Base-by-base conservation (phyloP, 2,329 filamentous ascomycete species). In the Fusarium papillatum region DNA sequence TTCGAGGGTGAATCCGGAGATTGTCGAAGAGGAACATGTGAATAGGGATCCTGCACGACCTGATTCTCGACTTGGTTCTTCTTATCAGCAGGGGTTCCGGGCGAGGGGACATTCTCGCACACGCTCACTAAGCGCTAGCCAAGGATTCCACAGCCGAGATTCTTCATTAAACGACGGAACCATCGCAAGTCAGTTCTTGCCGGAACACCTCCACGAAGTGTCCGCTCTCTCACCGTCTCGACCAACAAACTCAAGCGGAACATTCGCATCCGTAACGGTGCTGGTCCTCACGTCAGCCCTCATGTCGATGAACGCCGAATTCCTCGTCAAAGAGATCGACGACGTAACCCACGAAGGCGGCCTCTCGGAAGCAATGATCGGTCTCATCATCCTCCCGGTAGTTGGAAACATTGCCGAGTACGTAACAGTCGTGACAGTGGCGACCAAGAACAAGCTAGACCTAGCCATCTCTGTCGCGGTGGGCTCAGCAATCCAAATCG, bases 351-450 rank as follows among this genome's bases (percentile, higher is more conserved):
- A 81, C n/a, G 81, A 83, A 48, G 82, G 82, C 2, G 86, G 86
- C 4, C 81, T 93, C 4, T 90, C 89, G 14, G 88, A 91, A 77
- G 86, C 88, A 0, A 88, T 93, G 64, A 89, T 93, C 59, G 91
- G 91, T 43, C 84, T 93, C 16, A 91, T 93, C 53, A 87, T 93
- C 68, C 83, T 93, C 14, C 91, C 91, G 0, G 89, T 92, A 46
- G 89, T 92, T 1, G 90, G 91, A 41, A 93, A 93, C 69, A 89
- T 91, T 0, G 90, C 90, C 3, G 91, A 92, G 80, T 90, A 92
- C 71, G 88, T 90, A n/a, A 92, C 90, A 0, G 89, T 90, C 1
- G 89, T 92, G 3, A 89, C 88, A 0, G 90, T 92, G 0, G 90
- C 90, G 0, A 83, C 85, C 48, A 89, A 90, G 74, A 90, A 91